Evolutionary conservation across 768 basidiomycete species (phyloP), one percentile per base, ranked within the genome.

Genomic region (Hirschioporus abietinus): DNA sequence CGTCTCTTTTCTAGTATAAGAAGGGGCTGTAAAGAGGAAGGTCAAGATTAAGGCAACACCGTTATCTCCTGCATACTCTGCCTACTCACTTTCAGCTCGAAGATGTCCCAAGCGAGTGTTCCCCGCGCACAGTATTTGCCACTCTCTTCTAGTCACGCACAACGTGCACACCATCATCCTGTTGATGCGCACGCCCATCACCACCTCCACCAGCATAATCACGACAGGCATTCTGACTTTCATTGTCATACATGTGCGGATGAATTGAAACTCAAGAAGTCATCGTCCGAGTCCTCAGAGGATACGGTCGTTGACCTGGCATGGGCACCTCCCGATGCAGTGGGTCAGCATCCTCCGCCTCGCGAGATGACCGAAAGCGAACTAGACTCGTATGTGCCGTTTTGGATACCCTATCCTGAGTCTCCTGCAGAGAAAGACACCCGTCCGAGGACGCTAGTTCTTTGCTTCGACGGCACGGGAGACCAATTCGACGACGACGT

Each of bases 381-480:
- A 15, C 42, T 52, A 1, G 42, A 52, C 20, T 5, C 42, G 20
- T 52, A 52, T 10, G 1, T 3, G 12, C 42, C 42, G 12, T 15
- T 52, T 3, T 52, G 42, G 42, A 15, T 52, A 52, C 42, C 42
- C 12, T 6, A 52, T 52, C 42, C 42, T 5, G 42, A 52, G 20
- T 52, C 42, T 15, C 42, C 42, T 10, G 20, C 20, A 20, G 42
- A 52, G 42, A 52, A 15, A 10, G 42, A 52, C 12, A 52, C 30
- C 30, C 30, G 60, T 15, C 25, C 60, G 23, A 61, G 60, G 30
- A 61, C 60, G 3, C 23, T 61, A 15, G 60, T 65, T 26, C 18
- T 65, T 34, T 36, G 65, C 65, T 66, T 66, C 24, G 65, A 66
- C 57, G 65, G 65, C n/a, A 66, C 65, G 17, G 65, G 65, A n/a